Evolutionary conservation across 1,139 yeast species (phyloP).

Genomic region (Casaregolazyma lundiana): DNA sequence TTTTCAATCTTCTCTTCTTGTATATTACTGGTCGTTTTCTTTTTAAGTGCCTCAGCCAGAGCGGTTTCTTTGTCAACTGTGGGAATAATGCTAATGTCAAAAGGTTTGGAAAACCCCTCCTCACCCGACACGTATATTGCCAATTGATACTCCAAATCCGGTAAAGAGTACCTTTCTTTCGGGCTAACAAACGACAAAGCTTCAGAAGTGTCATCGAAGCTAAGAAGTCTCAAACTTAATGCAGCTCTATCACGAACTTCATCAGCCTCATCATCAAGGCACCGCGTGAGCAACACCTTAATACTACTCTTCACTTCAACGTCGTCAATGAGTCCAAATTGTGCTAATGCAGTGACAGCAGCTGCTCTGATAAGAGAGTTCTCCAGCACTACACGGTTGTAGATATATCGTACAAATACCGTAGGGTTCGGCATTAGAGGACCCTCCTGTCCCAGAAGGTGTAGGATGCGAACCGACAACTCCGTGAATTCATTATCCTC

Average conservation of each 20-base stretch:
- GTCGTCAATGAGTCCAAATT: conserved; percentile 80
- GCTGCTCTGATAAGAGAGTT: conserved; percentile 94
- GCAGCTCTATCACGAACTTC: conserved; percentile 99
- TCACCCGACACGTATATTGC: conserved; percentile 65
- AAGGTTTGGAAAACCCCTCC: conserved; percentile 56
- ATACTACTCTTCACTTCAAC: conserved; percentile 64
- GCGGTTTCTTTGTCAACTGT: conserved; percentile 59
- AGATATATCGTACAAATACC: conserved; percentile 88
- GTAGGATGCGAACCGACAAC: conserved; percentile 84
- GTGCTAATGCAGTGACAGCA: conserved; percentile 88
- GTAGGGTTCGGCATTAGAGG: conserved; percentile 85
- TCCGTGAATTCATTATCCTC: conserved; percentile 98
- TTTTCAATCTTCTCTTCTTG: conserved; percentile 35
- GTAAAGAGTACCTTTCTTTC: conserved; percentile 64
- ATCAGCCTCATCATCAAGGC: conserved; percentile 85
- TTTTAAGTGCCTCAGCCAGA: conserved; percentile 50
- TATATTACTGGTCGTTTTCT: conserved; percentile 41
- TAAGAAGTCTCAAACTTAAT: conserved; percentile 66
- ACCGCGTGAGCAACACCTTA: conserved; percentile 70
- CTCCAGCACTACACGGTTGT: conserved; percentile 93
- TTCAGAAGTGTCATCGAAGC: conserved; percentile 38
- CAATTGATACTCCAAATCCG: conserved; percentile 72
- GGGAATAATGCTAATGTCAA: conserved; percentile 67
- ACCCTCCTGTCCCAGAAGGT: conserved; percentile 90
- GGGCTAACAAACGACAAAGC: conserved; percentile 57